Conservation (phyloP, 2,329 filamentous ascomycete genomes). For the Fusarium hainanense region DNA sequence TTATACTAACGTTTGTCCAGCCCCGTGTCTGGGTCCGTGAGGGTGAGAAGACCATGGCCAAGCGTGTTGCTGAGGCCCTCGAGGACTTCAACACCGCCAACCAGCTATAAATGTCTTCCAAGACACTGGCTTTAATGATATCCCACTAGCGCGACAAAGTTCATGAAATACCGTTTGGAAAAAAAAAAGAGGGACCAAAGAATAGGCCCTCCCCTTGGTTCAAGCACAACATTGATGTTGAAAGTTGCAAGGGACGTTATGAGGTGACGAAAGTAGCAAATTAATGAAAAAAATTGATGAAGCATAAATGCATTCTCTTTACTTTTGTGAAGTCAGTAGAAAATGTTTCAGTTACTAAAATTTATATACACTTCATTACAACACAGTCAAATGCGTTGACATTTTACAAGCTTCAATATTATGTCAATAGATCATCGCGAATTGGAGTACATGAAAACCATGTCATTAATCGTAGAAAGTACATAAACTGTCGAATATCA, state of each 20-base stretch:
- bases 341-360: background rate
- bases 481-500: slow-evolving; percentile 33
- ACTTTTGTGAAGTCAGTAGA: background rate
- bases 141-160: slow-evolving; percentile 26
- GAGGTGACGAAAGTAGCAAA: slow-evolving; percentile 43
- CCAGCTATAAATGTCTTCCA: slow-evolving; percentile 49
- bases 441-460: slow-evolving; percentile 13
- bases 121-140: slow-evolving; percentile 32
- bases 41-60: slow-evolving; percentile 96
- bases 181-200: slow-evolving; percentile 23
- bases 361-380: background rate
- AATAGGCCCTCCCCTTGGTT: slow-evolving; percentile 20
- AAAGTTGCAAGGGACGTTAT: slow-evolving; percentile 32
- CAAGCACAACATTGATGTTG: slow-evolving; percentile 27
- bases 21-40: slow-evolving; percentile 95
- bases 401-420: background rate
- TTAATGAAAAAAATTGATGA: slow-evolving; percentile 41
- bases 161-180: slow-evolving; percentile 33
- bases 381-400: background rate
- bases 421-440: background rate
- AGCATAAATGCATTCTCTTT: background rate
- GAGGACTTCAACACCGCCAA: slow-evolving; percentile 81
- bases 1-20: slow-evolving; percentile 52
- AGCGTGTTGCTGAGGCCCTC: slow-evolving; percentile 82
- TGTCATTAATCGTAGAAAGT: slow-evolving; percentile 36